A percentile compares a stretch with the other conserved stretches of the same genome.
phyloP scores from a whole-genome alignment of 2,329 filamentous ascomycete genomes.

The Hypoxylon sp. region DNA sequence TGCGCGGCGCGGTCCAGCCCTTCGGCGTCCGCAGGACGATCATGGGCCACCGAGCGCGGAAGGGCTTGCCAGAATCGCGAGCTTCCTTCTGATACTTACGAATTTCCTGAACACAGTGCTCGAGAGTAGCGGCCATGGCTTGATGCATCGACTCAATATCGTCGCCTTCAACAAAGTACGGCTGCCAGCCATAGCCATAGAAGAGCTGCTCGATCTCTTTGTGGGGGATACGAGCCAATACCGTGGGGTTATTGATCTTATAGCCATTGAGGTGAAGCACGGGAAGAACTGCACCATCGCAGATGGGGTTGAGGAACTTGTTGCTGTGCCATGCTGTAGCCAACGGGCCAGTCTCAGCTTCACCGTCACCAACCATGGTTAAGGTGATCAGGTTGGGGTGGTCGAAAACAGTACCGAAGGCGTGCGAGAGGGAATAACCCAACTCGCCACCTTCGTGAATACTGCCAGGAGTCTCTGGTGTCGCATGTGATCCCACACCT shows the following conservation, averaged over 20 bases:
- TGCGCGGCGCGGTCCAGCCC: conserved; percentile 83
- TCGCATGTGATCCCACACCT: conserved; percentile 83
- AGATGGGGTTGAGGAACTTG: conserved; percentile 85
- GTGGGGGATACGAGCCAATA: conserved; percentile 80
- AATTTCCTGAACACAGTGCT: conserved; percentile 80
- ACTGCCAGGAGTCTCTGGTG: conserved; percentile 82
- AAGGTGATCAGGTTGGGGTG: conserved; percentile 80
- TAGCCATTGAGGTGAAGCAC: conserved; percentile 86
- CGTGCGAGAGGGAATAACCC: conserved; percentile 85
- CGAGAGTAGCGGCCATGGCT: conserved; percentile 83
- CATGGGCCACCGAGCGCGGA: conserved; percentile 84
- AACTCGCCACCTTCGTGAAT: conserved; percentile 86
- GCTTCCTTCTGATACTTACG: conserved; percentile 78
- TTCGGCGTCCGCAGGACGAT: conserved; percentile 83
- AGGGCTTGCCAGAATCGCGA: conserved; percentile 76
- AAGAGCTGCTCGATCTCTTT: conserved; percentile 80
- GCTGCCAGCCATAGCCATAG: conserved; percentile 81
- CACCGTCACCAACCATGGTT: conserved; percentile 85
- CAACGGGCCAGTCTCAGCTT: conserved; percentile 84
- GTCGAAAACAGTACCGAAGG: conserved; percentile 83
- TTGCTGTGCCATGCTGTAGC: conserved; percentile 87
- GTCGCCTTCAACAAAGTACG: conserved; percentile 84
- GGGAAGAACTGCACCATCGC: conserved; percentile 82
- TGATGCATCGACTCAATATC: conserved; percentile 84
- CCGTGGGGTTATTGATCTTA: conserved; percentile 86